Percentiles rank a stretch among this genome's conserved stretches.
Evolutionary conservation across 2,329 filamentous ascomycete genomes (phyloP).

Genomic region (Nigrospora osmanthi): DNA sequence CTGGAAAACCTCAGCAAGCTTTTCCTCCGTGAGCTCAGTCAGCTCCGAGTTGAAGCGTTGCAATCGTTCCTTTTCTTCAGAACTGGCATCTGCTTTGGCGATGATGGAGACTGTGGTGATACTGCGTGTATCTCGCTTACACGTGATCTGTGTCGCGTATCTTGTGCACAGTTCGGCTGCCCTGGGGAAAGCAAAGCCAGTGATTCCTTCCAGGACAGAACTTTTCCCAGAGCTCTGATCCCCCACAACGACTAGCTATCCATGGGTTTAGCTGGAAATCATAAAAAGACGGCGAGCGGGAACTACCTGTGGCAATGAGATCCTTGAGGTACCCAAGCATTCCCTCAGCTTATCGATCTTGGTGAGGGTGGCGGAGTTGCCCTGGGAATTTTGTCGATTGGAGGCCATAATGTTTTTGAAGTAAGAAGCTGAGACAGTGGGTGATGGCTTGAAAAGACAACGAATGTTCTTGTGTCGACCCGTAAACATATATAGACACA

Average conservation of each 20-base stretch:
- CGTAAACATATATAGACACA: too few relatives aligned
- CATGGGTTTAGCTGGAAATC: too few relatives aligned
- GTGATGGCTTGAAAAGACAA: too few relatives aligned
- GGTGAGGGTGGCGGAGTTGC: constrained; percentile 16
- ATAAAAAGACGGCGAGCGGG: too few relatives aligned
- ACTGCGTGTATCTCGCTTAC: constrained; percentile 23
- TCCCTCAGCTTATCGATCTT: constrained; percentile 33
- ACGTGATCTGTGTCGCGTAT: constrained; percentile 39
- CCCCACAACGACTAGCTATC: constrained; percentile 66
- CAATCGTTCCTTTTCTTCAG: constrained; percentile 12
- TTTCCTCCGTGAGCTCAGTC: constrained; percentile 14
- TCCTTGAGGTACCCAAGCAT: constrained; percentile 24
- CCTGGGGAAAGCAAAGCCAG: constrained; percentile 39
- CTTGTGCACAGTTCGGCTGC: constrained; percentile 36
- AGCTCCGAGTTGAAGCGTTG: constrained; percentile 19
- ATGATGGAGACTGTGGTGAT: constrained; percentile 35
- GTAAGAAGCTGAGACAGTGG: too few relatives aligned
- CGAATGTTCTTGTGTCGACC: too few relatives aligned
- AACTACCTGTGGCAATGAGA: constrained; percentile 21
- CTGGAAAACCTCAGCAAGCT: constrained; percentile 28
- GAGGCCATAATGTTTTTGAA: too few relatives aligned
- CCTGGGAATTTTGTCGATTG: neutral
- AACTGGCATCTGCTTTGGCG: constrained; percentile 14
- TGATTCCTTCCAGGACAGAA: constrained; percentile 66
- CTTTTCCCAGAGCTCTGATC: constrained; percentile 84